These are phyloP conservation scores for Coccomyxa sp. DNA, from an alignment of 139 green algal genomes.

Conservation along the genomic window DNA sequence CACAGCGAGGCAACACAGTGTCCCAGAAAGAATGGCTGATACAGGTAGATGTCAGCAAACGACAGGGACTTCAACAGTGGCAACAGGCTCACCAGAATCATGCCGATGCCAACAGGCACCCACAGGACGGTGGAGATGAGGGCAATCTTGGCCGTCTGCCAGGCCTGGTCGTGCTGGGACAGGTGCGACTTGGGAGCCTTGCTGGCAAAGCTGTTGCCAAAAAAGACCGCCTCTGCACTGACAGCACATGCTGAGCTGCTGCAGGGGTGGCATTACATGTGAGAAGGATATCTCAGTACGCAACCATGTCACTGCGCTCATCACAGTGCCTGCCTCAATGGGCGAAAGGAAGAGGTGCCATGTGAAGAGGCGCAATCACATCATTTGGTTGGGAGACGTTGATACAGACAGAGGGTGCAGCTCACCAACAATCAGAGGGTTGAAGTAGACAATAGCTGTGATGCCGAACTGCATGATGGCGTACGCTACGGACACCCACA, in stretches of 20 bases:
- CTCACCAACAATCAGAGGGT: background rate
- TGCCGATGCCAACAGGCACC: background rate
- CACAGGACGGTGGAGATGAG: background rate
- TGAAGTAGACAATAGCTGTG: constrained; percentile 5
- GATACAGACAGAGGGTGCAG: background rate
- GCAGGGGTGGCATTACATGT: background rate
- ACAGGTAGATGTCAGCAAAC: too few relatives aligned
- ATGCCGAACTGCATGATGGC: background rate
- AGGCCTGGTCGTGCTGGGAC: background rate
- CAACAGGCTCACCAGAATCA: background rate
- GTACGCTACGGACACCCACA: background rate
- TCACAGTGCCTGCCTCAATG: background rate
- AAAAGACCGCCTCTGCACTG: background rate
- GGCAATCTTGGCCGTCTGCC: background rate
- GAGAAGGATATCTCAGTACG: background rate
- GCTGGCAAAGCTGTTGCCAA: background rate
- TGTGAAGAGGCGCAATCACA: background rate
- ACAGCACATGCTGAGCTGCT: background rate
- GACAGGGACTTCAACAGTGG: too few relatives aligned
- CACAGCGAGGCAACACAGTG: too few relatives aligned
- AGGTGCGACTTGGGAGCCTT: background rate
- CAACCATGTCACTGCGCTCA: background rate
- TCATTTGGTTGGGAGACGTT: background rate
- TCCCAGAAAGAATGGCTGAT: too few relatives aligned
- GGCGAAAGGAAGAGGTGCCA: background rate